Evolutionary conservation across 352 stramenopile genomes (phyloP), one percentile per base, ranked within the genome.

Genomic region (Pythium folliculosum): DNA sequence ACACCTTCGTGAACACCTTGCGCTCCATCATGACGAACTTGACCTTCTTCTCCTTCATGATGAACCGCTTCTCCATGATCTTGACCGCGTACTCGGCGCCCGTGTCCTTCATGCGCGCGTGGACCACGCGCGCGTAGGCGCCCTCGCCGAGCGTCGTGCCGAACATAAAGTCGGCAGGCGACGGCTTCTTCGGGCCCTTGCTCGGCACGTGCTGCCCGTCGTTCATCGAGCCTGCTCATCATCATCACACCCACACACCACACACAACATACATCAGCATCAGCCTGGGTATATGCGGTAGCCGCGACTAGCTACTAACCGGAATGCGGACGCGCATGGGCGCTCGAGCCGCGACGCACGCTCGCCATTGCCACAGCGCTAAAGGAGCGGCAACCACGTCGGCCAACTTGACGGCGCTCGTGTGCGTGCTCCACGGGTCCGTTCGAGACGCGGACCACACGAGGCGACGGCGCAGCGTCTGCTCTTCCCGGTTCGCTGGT

Each of bases 21-120:
- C 86, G 86, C 77, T 97, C 90, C 86, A 95, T 96, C 81, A 97
- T 94, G 61, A 96, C 86, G 63, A 94, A 94, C 64, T 91, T 94
- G 65, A 96, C 88, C 66, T 97, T 96, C 71, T 96, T 96, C 72
- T 96, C 89, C 75, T 92, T 93, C 58, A 85, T 87, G 67, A 97
- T 96, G 70, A 95, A 94, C 44, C 82, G 77, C 70, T 97, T 95
- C 66, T 97, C 90, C 89, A 97, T 97, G 61, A 97, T 95, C 76
- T 97, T 97, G 19, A 97, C 82, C 0, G 90, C 90, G 63, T 96
- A 97, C 71, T 97, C 85, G 6, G 74, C 77, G n/a, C 75, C 75
- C 19, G 78, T 92, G 71, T 92, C 83, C 60, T 97, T 97, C 81
- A 95, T 94, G n/a, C 88, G 86, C 45, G 89, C 86, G 51, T 96